Conservation (phyloP, 768 basidiomycete species). For the Amanita muscaria region DNA sequence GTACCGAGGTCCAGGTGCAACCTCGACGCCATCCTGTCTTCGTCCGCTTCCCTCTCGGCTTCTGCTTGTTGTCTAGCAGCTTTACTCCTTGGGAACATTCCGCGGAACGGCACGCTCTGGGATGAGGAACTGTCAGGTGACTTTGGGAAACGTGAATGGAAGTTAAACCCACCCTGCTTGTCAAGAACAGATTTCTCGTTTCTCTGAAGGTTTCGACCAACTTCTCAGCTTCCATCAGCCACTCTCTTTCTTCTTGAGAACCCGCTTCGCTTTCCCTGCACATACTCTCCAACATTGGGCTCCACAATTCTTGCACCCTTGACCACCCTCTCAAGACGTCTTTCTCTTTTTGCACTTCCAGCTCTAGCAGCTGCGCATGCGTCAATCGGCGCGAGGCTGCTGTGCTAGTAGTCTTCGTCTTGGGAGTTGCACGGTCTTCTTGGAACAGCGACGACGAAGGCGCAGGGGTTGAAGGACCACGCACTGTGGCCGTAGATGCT, state of each 20-base stretch:
- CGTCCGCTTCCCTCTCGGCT: slow-evolving; percentile 43
- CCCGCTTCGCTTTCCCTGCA: slow-evolving; percentile 27
- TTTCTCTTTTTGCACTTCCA: slow-evolving; percentile 59
- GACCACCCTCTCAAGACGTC: slow-evolving; percentile 52
- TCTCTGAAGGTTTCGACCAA: slow-evolving; percentile 86
- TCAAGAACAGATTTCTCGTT: slow-evolving; percentile 75
- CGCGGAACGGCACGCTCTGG: slow-evolving; percentile 46
- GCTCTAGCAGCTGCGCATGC: slow-evolving; percentile 47
- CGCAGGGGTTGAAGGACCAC: slow-evolving; percentile 12
- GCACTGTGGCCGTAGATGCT: slow-evolving; percentile 10
- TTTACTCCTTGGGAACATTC: slow-evolving; percentile 53
- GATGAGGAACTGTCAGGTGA: slow-evolving; percentile 13
- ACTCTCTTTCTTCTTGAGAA: slow-evolving; percentile 36
- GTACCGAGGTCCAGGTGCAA: slow-evolving; percentile 66
- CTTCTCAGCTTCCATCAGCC: slow-evolving; percentile 78
- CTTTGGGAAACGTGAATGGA: background rate
- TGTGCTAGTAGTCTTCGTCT: slow-evolving; percentile 22
- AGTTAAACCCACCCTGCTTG: slow-evolving; percentile 49
- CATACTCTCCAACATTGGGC: slow-evolving; percentile 34
- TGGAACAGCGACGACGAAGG: slow-evolving; percentile 50
- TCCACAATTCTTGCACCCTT: slow-evolving; percentile 57
- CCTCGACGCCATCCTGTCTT: slow-evolving; percentile 68
- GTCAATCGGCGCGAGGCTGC: slow-evolving; percentile 34
- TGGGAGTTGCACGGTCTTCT: slow-evolving; percentile 37
- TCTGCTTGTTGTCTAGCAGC: slow-evolving; percentile 24